Evolutionary conservation across 306 rosid species (phyloP), one percentile per base, ranked within the genome.

Genomic region (Coriaria nepalensis): DNA sequence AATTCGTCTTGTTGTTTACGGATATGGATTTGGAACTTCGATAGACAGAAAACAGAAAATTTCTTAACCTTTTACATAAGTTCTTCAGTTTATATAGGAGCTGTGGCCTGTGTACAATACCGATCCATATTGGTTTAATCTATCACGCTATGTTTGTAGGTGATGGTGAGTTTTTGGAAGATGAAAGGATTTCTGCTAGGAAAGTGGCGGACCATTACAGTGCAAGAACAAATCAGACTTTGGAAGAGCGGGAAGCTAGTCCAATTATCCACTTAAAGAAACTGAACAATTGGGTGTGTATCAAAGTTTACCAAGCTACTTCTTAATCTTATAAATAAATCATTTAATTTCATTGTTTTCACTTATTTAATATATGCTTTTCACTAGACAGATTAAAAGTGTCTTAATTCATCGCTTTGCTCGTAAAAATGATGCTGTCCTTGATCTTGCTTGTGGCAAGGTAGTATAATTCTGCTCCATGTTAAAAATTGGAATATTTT

Each of bases 391-490:
- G 98, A 90, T 90, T 70, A 90, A 90, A 74, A 90, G 98, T 40
- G 98, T 90, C 59, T 64, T 90, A 49, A 86, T 90, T 85, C 98
- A 90, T 63, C 98, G 85, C 44, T 79, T 85, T 49, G 73, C 98
- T 44, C 72, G 83, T 6, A 59, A 73, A 45, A 94, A 95, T 37
- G 98, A 85, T 60, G 94, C 95, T 14, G 95, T 85, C 45, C 85
- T 85, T 58, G 98, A 90, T 69, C 87, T 90, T 29, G 98, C 94
- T 50, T 90, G 98, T 61, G 98, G 98, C 73, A 90, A 90, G 98
- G 98, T 90, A 66, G 50, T 57, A 45, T 52, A 40, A 53, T 10
- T 57, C 45, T 33, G 9, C 41, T 60, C 20, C 43, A 35, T 43
- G 11, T 43, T 33, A 11, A 33, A 15, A 64, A 50, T 41, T 43